These are phyloP conservation scores for Gossypium laxum DNA, from an alignment of 441 rosid genomes.

Conservation along the genomic window DNA sequence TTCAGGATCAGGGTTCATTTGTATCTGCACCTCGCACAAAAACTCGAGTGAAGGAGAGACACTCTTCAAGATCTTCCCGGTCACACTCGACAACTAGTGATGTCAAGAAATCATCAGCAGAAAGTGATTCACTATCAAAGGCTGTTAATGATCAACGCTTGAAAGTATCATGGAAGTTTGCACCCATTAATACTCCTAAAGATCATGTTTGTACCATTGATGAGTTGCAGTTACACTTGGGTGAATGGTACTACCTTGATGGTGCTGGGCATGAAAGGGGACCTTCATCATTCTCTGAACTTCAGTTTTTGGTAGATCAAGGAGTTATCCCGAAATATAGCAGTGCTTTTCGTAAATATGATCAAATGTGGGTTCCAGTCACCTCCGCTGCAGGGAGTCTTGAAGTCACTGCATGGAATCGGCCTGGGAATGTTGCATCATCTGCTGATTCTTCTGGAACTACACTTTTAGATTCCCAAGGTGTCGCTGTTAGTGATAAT, in stretches of 20 bases:
- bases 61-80: conserved; percentile 59
- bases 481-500: conserved; percentile 23
- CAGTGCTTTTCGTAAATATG: conserved; percentile 84
- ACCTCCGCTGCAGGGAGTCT: conserved; percentile 35
- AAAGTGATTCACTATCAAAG: conserved; percentile 47
- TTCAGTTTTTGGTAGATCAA: conserved; percentile 63
- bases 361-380: conserved; percentile 85
- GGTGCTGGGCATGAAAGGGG: conserved; percentile 92
- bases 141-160: conserved; percentile 36
- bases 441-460: conserved; percentile 32
- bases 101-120: conserved; percentile 49
- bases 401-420: conserved; percentile 31
- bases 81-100: conserved; percentile 53
- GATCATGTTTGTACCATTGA: conserved; percentile 56
- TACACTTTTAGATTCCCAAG: conserved; percentile 27
- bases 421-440: conserved; percentile 24
- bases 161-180: conserved; percentile 36
- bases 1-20: conserved; percentile 76
- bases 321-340: conserved; percentile 54
- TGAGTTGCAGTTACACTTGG: conserved; percentile 76
- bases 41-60: conserved; percentile 63
- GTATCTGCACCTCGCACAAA: conserved; percentile 65
- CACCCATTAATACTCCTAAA: conserved; percentile 47
- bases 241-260: conserved; percentile 94
- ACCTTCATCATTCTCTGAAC: conserved; percentile 63